phyloP scores from a whole-genome alignment of 257 asterid species.

The Solanum appendiculatum region DNA sequence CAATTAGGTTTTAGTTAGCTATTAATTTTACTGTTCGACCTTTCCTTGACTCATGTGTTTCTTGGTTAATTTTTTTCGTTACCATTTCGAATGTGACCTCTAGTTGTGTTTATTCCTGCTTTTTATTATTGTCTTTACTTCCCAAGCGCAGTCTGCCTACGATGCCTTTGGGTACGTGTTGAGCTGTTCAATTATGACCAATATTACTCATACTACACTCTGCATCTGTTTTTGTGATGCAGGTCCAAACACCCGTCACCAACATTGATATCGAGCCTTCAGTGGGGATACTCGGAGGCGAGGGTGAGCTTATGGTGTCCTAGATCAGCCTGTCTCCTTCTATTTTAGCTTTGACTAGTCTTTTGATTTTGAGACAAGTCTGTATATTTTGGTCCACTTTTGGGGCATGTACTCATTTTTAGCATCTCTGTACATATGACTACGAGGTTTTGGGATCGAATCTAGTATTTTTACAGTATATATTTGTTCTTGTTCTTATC shows the following conservation, averaged over 20 bases:
- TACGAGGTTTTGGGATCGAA: neutral
- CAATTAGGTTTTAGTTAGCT: neutral
- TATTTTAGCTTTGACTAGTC: too few species aligned
- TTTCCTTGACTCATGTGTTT: neutral
- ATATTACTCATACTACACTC: neutral
- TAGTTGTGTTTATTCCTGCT: neutral
- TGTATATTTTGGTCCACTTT: too few species aligned
- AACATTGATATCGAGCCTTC: neutral
- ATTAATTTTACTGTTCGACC: neutral
- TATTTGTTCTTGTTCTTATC: neutral
- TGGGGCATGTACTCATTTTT: neutral
- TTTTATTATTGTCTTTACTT: neutral
- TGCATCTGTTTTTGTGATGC: too few species aligned
- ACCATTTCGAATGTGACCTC: neutral
- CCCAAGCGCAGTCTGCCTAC: neutral
- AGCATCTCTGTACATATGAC: neutral
- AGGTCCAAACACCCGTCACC: neutral
- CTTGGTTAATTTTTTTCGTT: neutral
- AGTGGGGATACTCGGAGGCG: neutral
- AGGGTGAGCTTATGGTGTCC: too few species aligned
- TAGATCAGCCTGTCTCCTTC: too few species aligned
- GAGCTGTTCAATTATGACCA: neutral
- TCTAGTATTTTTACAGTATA: neutral
- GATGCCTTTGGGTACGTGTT: neutral
- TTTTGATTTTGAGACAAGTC: too few species aligned